These are phyloP conservation scores for Xylaria sp. DNA, from an alignment of 2,329 filamentous ascomycete genomes.

Conservation along the genomic window DNA sequence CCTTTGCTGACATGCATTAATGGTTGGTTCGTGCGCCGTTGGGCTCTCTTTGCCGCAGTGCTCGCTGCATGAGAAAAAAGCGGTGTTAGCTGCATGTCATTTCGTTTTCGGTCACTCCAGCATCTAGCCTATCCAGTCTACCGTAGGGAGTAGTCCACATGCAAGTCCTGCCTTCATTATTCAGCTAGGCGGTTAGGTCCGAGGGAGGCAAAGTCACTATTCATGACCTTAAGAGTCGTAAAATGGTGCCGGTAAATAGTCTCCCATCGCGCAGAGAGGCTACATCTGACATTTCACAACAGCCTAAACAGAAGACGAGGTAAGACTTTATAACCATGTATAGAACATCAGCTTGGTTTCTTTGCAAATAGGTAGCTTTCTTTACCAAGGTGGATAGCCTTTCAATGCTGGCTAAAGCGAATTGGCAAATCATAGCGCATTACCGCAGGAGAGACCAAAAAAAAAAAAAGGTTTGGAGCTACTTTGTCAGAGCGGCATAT, in stretches of 20 bases:
- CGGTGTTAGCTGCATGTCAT: slow-evolving; percentile 40
- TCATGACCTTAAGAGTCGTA: neutral
- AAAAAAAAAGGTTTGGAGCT: neutral
- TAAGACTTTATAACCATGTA: neutral
- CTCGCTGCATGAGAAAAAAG: slow-evolving; percentile 32
- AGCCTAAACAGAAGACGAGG: neutral
- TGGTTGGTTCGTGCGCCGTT: slow-evolving; percentile 34
- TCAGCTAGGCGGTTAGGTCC: slow-evolving; percentile 12
- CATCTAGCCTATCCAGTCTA: slow-evolving; percentile 5
- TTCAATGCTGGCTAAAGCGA: slow-evolving; percentile 3
- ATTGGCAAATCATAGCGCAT: slow-evolving; percentile 23
- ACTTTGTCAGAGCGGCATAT: neutral
- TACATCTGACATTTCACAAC: neutral
- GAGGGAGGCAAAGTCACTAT: slow-evolving; percentile 4
- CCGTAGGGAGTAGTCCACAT: slow-evolving; percentile 9
- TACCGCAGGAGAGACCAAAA: neutral
- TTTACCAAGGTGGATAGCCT: neutral
- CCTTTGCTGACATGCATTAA: slow-evolving; percentile 47
- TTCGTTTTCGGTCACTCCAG: slow-evolving; percentile 24
- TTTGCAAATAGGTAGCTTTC: neutral
- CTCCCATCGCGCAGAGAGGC: neutral
- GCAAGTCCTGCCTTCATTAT: slow-evolving; percentile 8
- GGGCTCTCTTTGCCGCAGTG: slow-evolving; percentile 4
- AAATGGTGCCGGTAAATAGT: no score
- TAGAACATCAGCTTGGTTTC: neutral